phyloP scores from a whole-genome alignment of 805 yeast genomes.

The Metschnikowia picachoensis region DNA sequence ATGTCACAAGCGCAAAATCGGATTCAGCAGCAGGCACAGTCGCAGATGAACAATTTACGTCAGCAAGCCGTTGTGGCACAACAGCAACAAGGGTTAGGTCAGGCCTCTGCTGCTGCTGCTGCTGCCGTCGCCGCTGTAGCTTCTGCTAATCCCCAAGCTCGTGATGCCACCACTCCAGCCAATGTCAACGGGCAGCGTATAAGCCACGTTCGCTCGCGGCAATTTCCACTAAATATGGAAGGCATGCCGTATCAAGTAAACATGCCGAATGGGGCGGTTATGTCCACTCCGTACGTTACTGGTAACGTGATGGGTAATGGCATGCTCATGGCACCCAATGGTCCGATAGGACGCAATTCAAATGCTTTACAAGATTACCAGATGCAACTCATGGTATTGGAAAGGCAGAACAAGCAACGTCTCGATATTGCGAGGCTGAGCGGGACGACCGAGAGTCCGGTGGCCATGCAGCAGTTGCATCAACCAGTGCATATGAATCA shows the following conservation, averaged over 20 bases:
- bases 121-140: constrained; percentile 10
- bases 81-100: constrained; percentile 12
- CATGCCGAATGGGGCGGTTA: constrained; percentile 1
- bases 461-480: constrained; percentile 10
- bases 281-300: constrained; percentile 2
- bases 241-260: neutral
- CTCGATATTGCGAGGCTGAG: constrained; percentile 49
- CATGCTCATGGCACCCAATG: neutral
- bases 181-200: constrained; percentile 7
- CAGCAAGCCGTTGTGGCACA: constrained; percentile 40
- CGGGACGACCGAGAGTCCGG: constrained; percentile 12
- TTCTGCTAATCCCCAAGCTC: constrained; percentile 4
- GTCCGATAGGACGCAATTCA: constrained; percentile 28
- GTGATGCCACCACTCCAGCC: constrained; percentile 11
- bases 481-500: constrained; percentile 14
- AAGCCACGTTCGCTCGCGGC: constrained; percentile 6
- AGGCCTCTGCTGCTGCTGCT: constrained; percentile 12
- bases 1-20: constrained; percentile 24
- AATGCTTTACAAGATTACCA: constrained; percentile 79
- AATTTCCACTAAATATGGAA: constrained; percentile 1
- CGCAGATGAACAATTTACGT: constrained; percentile 47
- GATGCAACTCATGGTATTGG: constrained; percentile 69
- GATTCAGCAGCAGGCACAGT: constrained; percentile 45
- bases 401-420: constrained; percentile 69
- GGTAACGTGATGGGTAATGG: constrained; percentile 2